Evolutionary conservation across 345 rosid species (phyloP).

Genomic region (Aquilaria sinensis): DNA sequence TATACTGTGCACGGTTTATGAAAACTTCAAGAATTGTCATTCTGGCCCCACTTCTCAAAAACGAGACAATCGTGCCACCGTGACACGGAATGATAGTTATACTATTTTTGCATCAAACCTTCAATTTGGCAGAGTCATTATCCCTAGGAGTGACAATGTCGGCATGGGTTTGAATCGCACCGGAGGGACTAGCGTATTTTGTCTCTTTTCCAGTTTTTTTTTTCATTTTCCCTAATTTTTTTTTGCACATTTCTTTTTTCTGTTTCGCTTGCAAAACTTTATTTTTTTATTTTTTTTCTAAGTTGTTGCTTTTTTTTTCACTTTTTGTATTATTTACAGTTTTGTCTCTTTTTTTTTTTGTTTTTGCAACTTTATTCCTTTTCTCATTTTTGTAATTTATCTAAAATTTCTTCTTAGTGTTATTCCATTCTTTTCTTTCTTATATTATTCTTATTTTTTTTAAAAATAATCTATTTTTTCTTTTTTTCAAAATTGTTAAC

Average conservation of each 20-base stretch:
- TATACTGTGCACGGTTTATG: too few species aligned
- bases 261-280: background rate
- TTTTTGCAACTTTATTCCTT: background rate
- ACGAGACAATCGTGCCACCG: too few species aligned
- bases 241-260: background rate
- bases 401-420: too few species aligned
- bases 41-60: too few species aligned
- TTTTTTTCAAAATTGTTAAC: background rate
- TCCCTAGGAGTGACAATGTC: too few species aligned
- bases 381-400: background rate
- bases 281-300: background rate
- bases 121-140: too few species aligned
- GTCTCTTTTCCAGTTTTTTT: background rate
- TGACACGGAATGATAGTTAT: too few species aligned
- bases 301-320: background rate
- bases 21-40: too few species aligned
- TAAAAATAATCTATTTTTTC: background rate
- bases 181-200: too few species aligned
- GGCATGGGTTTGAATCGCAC: too few species aligned
- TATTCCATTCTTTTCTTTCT: background rate
- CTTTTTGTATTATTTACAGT: background rate
- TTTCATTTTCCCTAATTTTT: background rate
- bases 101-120: too few species aligned
- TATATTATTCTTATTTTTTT: too few species aligned
- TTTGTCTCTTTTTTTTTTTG: background rate